phyloP scores from a whole-genome alignment of 306 rosid species.

The Leucaena leucocephala region DNA sequence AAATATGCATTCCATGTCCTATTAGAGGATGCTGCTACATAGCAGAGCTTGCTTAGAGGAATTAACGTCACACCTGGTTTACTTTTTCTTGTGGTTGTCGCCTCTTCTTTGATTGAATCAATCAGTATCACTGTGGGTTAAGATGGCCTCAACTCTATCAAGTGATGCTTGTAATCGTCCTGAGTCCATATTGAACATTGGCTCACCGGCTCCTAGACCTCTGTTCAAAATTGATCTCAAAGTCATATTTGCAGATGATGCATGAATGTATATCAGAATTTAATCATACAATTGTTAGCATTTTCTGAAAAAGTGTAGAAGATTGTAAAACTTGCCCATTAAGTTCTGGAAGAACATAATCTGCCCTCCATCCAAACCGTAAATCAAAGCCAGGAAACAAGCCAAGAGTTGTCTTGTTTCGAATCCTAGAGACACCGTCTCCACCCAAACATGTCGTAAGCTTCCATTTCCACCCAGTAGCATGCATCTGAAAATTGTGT shows the following conservation, averaged over 20 bases:
- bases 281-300: slow-evolving; percentile 5
- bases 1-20: not conserved
- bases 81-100: slow-evolving; percentile 8
- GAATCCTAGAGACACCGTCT: slow-evolving; percentile 82
- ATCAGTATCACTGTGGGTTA: slow-evolving; percentile 66
- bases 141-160: slow-evolving; percentile 87
- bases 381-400: slow-evolving; percentile 82
- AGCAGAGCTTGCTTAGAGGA: slow-evolving; percentile 19
- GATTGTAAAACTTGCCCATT: slow-evolving; percentile 68
- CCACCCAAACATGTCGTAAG: slow-evolving; percentile 93
- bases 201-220: slow-evolving; percentile 86
- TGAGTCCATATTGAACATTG: slow-evolving; percentile 86
- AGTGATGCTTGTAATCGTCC: slow-evolving; percentile 85
- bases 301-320: slow-evolving; percentile 13
- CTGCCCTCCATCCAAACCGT: slow-evolving; percentile 95
- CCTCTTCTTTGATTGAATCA: slow-evolving; percentile 18
- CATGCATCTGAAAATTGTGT: slow-evolving; percentile 78
- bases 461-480: slow-evolving; percentile 99
- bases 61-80: slow-evolving; percentile 38
- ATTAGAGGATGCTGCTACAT: not conserved
- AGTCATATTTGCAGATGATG: slow-evolving; percentile 27
- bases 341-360: slow-evolving; percentile 89
- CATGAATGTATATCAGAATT: slow-evolving; percentile 4
- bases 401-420: slow-evolving; percentile 80
- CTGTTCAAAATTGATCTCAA: slow-evolving; percentile 42